Conservation (phyloP, 73 alveolate species). For the Blepharisma stoltei region DNA sequence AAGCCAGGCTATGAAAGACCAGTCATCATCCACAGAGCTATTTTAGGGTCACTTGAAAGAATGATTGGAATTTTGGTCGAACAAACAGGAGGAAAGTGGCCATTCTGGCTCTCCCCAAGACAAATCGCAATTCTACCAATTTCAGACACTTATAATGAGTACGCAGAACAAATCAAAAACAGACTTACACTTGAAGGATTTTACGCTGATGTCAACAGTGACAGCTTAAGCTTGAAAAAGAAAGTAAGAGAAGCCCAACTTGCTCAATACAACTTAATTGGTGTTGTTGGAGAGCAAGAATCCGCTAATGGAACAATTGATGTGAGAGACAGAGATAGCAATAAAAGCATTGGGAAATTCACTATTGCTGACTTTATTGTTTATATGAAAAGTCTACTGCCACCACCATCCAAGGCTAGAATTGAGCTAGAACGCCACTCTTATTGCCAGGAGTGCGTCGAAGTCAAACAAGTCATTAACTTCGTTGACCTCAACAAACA, state of each 20-base stretch:
- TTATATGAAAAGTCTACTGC: slow-evolving; percentile 34
- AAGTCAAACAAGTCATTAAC: neutral
- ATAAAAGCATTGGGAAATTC: slow-evolving; percentile 77
- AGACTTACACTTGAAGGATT: slow-evolving; percentile 79
- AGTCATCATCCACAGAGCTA: slow-evolving; percentile 99
- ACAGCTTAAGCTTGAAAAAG: slow-evolving; percentile 87
- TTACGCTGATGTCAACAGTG: slow-evolving; percentile 80
- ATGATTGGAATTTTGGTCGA: slow-evolving; percentile 93
- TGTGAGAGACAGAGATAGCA: slow-evolving; percentile 92
- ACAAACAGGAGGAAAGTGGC: slow-evolving; percentile 99
- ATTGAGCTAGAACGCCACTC: neutral
- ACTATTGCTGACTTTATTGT: slow-evolving; percentile 59
- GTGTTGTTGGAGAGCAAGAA: slow-evolving; percentile 98
- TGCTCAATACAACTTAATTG: slow-evolving; percentile 89
- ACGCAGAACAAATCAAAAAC: slow-evolving; percentile 76
- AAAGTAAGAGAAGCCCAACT: slow-evolving; percentile 96
- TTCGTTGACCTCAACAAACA: slow-evolving; percentile 41
- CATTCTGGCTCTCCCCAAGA: slow-evolving; percentile 99
- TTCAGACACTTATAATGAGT: slow-evolving; percentile 86
- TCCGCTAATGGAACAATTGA: slow-evolving; percentile 82
- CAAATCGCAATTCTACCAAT: slow-evolving; percentile 94
- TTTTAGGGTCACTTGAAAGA: slow-evolving; percentile 98
- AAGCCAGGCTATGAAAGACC: slow-evolving; percentile 98
- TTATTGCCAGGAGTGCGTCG: neutral
- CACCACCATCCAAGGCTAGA: slow-evolving; percentile 14